Base-by-base conservation (phyloP, 345 rosid genomes). In the Ceriops decandra region DNA sequence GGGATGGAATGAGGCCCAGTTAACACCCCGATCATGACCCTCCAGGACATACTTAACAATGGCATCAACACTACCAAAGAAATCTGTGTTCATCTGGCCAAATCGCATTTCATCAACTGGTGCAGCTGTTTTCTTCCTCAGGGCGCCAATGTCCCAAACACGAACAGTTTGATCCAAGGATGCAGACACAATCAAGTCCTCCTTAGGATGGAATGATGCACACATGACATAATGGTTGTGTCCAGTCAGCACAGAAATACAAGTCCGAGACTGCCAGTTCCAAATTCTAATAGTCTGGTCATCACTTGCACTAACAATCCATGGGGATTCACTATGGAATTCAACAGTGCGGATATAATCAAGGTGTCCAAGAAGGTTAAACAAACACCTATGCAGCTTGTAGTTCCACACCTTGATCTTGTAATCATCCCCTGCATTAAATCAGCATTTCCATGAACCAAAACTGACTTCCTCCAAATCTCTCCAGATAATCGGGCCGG, bases 251-350 rank as follows among this genome's bases (percentile, higher is more conserved):
- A 91, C 99, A 28, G 98, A 90, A 54, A 95, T 83, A 74, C 99
- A 91, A 56, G 95, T 91, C n/a, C 98, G 86, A 7, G 99, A 95
- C 71, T 95, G 99, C 99, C 99, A 91, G 75, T 95, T 95, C 98
- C 99, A 91, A 61, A 95, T 84, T 74, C 96, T 92, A 57, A 95
- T 95, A 62, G 99, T 95, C 81, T 91, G 99, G 77, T 95, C 99
- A 49, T 95, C 96, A 81, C 99, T 91, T 15, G 99, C 97, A 82
- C 99, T 95, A 72, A 95, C 98, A 47, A 95, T 95, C 99, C 99
- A 95, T 0, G 98, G 98, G 75, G 84, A 81, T 71, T 95, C 99
- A 61, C 91, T 95, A 79, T 95, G 98, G 69, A 95, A 91, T 71
- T 95, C 96, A 68, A 91, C 99, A 2, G 99, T 95, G 27, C 99